phyloP scores from a whole-genome alignment of 1,284 basidiomycete species.

The Puccinia novopanici region DNA sequence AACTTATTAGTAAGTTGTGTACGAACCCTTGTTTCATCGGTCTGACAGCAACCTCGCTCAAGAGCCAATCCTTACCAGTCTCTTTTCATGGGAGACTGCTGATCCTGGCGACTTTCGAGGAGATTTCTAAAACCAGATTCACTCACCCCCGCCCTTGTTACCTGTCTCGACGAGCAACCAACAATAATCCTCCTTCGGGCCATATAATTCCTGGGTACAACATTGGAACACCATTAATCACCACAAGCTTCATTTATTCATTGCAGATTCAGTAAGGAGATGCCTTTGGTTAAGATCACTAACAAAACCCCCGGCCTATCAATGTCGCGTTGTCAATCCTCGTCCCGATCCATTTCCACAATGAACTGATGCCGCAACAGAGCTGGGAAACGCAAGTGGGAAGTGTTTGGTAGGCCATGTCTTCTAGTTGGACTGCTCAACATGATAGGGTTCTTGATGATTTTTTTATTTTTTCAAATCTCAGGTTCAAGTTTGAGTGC shows the following conservation, averaged over 20 bases:
- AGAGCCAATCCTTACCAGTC: neutral
- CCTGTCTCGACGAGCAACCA: no score
- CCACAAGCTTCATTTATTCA: neutral
- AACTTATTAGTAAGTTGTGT: neutral
- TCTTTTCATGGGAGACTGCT: neutral
- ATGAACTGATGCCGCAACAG: slow-evolving; percentile 14
- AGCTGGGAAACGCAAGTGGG: slow-evolving; percentile 39
- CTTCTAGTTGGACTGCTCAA: neutral
- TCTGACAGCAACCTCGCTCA: neutral
- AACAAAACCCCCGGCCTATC: slow-evolving; percentile 22
- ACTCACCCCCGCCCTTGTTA: no score
- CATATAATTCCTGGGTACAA: neutral
- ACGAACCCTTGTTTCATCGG: neutral
- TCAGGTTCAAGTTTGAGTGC: slow-evolving; percentile 44
- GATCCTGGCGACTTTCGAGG: no score
- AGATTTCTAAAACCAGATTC: no score
- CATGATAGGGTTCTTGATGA: neutral
- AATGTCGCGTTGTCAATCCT: slow-evolving; percentile 39
- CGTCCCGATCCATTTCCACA: slow-evolving; percentile 40
- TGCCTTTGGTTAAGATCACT: slow-evolving; percentile 37
- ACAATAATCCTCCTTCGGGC: neutral
- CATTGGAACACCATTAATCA: no score
- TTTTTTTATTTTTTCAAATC: neutral
- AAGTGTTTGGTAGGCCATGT: slow-evolving; percentile 37
- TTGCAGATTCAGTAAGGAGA: neutral